These are phyloP conservation scores for Penicillium riverlandense DNA, from an alignment of 495 filamentous ascomycete genomes.

Conservation along the genomic window DNA sequence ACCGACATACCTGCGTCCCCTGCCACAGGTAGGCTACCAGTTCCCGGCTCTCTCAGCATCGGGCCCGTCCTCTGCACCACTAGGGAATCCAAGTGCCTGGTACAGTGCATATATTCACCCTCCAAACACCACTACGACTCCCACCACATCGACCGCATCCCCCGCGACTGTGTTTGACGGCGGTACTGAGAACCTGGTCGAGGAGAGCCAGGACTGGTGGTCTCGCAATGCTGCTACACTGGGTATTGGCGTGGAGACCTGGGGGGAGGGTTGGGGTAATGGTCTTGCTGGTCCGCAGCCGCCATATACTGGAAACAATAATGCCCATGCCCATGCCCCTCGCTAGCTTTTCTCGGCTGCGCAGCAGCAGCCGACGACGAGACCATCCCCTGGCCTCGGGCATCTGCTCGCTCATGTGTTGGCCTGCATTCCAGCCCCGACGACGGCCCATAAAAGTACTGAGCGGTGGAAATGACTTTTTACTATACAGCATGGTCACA, in stretches of 20 bases:
- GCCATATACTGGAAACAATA: too few relatives aligned
- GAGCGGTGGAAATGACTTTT: too few relatives aligned
- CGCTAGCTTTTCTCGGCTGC: too few relatives aligned
- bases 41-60: constrained; percentile 10
- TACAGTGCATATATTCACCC: constrained; percentile 15
- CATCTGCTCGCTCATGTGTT: neutral
- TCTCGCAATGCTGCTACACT: constrained; percentile 40
- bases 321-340: too few relatives aligned
- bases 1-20: constrained; percentile 29
- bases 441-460: too few relatives aligned
- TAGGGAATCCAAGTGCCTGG: constrained; percentile 15
- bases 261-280: constrained; percentile 23
- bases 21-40: constrained; percentile 15
- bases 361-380: neutral
- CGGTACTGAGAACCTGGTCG: constrained; percentile 37
- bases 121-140: constrained; percentile 9
- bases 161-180: constrained; percentile 36
- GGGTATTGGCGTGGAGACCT: constrained; percentile 41
- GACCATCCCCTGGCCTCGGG: neutral
- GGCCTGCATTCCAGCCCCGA: neutral
- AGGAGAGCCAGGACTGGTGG: constrained; percentile 56
- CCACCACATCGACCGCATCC: constrained; percentile 19
- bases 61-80: constrained; percentile 5
- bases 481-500: too few relatives aligned
- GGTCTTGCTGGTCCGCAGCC: too few relatives aligned